Evolutionary conservation across 805 yeast genomes (phyloP).

Genomic region (Cephaloascus fragrans): DNA sequence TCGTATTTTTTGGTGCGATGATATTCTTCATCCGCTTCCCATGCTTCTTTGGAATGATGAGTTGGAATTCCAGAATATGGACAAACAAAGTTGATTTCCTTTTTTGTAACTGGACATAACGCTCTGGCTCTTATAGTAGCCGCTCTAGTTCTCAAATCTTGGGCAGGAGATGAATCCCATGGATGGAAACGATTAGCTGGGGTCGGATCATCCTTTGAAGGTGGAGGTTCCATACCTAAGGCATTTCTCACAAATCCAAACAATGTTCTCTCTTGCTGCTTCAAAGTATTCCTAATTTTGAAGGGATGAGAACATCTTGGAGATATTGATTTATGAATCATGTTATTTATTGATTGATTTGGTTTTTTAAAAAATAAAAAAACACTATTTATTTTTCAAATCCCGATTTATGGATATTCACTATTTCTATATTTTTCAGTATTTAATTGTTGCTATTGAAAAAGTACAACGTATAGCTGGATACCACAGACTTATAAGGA

Average conservation of each 20-base stretch:
- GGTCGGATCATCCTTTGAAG: slow-evolving; percentile 58
- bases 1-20: slow-evolving; percentile 62
- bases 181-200: slow-evolving; percentile 66
- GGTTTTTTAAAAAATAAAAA: no score
- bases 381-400: no score
- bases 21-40: slow-evolving; percentile 72
- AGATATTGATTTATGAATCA: no score
- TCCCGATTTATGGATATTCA: no score
- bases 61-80: slow-evolving; percentile 96
- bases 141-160: slow-evolving; percentile 83
- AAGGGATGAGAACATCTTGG: no score
- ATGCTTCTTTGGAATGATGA: slow-evolving; percentile 82
- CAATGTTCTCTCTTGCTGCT: no score
- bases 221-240: slow-evolving; percentile 52
- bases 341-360: no score
- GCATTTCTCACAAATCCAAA: slow-evolving; percentile 34
- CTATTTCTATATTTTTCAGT: no score
- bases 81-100: slow-evolving; percentile 76
- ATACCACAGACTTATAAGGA: no score
- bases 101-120: slow-evolving; percentile 80
- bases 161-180: slow-evolving; percentile 90
- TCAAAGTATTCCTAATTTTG: no score
- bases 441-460: no score
- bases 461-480: no score
- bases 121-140: slow-evolving; percentile 84